Conservation (phyloP, 2,329 filamentous ascomycete species). For the Aspergillus alliaceus region DNA sequence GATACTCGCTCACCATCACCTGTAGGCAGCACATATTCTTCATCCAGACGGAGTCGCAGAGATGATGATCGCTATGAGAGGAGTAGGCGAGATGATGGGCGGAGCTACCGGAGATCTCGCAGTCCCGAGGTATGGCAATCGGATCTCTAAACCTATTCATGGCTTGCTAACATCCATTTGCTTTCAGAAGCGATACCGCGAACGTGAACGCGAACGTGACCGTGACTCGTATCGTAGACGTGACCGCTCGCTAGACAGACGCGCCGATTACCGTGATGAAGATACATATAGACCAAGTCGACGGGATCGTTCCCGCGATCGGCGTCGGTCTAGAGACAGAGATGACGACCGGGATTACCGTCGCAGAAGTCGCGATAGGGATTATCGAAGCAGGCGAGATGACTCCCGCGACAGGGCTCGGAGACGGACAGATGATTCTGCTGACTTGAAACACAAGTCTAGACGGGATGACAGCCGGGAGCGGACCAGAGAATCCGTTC, state of each 20-base stretch:
- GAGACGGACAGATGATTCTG: conserved; percentile 67
- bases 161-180: conserved; percentile 12
- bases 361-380: conserved; percentile 66
- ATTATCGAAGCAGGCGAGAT: conserved; percentile 69
- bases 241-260: conserved; percentile 64
- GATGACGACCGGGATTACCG: conserved; percentile 60
- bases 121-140: conserved; percentile 49
- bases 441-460: conserved; percentile 67
- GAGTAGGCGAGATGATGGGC: conserved; percentile 53
- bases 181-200: conserved; percentile 54
- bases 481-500: conserved; percentile 52
- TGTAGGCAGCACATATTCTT: conserved; percentile 79
- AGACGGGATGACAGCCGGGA: conserved; percentile 66
- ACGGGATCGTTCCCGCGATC: conserved; percentile 64
- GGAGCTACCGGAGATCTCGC: conserved; percentile 47
- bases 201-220: conserved; percentile 56
- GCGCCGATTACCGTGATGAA: conserved; percentile 54
- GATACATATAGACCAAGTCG: conserved; percentile 62
- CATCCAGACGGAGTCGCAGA: conserved; percentile 63
- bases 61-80: conserved; percentile 55
- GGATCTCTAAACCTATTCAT: background rate
- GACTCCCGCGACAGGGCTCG: conserved; percentile 67
- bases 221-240: conserved; percentile 62
- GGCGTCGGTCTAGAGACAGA: conserved; percentile 59
- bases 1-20: conserved; percentile 84